Evolutionary conservation across 805 yeast species (phyloP), one percentile per base, ranked within the genome.

Genomic region (Cyberlindnera saturnus): DNA sequence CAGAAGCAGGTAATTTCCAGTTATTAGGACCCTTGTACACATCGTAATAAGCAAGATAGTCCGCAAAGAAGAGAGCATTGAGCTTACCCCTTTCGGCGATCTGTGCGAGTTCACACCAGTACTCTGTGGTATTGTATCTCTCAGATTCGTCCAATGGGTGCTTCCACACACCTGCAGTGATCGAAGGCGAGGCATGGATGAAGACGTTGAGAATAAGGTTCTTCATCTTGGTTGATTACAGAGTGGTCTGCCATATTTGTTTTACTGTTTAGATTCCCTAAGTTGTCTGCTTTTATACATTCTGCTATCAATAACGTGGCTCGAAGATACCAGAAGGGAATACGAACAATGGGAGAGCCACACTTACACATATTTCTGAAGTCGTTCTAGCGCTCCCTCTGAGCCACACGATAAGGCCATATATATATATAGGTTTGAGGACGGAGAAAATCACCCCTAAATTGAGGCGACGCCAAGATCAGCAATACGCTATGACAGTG

Each of bases 1-100:
- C 51, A 10, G 50, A 47, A 3, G 67, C 67, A 9, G 69, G 65
- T 1, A 64, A 59, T 6, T 49, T 49, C 35, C 60, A 53, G 42
- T 66, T 66, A 5, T 52, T 40, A 1, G 71, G 71, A 3, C 73
- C 73, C 36, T 65, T 59, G 44, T 64, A 68, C 6, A 66, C 70
- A 45, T 67, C 73, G 43, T 66, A 69, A 1, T 60, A 63, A 3
- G 69, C 71, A 31, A 66, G 45, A n/a, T 63, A 66, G 46, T 69
- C 73, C 17, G 72, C 73, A 39, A 68, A 47, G 46, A 69, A 69
- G 15, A 68, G 45, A 6, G 65, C 61, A 41, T 64, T 63, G 48
- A 69, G 56, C 51, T 68, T 67, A 1, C 70, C 73, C 20, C 51
- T 50, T 43, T 69, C 73, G 26, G 65, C 53, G 15, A 61, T 43